These are phyloP conservation scores for Alopecurus myosuroides DNA, from an alignment of 176 grass and related monocot species.

Conservation along the genomic window DNA sequence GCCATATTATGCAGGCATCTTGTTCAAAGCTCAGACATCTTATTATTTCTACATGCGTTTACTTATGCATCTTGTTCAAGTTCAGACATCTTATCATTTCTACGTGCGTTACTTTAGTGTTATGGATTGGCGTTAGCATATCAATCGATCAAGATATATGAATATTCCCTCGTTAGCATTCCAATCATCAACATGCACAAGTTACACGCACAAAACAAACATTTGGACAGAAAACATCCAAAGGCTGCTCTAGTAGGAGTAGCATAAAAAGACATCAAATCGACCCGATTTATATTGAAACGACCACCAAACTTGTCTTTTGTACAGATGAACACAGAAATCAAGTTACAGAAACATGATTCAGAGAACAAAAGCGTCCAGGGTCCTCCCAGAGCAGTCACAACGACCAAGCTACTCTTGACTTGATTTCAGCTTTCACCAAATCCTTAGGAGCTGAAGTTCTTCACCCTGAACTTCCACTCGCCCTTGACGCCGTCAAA, in stretches of 20 bases:
- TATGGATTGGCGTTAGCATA: too few relatives aligned
- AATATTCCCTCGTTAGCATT: not conserved
- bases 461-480: constrained; percentile 93
- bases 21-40: too few relatives aligned
- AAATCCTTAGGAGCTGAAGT: constrained; percentile 54
- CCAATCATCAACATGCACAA: not conserved
- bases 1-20: too few relatives aligned
- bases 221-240: not conserved
- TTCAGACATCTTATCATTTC: too few relatives aligned
- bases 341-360: not conserved
- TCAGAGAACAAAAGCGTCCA: not conserved
- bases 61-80: too few relatives aligned
- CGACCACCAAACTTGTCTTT: not conserved
- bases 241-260: not conserved
- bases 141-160: too few relatives aligned
- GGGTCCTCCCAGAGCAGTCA: not conserved
- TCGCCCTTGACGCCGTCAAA: constrained; percentile 56
- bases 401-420: not conserved
- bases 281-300: not conserved
- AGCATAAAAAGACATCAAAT: not conserved
- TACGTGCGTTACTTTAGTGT: too few relatives aligned
- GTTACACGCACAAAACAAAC: not conserved
- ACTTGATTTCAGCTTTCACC: not conserved
- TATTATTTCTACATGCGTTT: too few relatives aligned
- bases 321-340: not conserved